These are phyloP conservation scores for Trichoderma hamatum DNA, from an alignment of 2,329 filamentous ascomycete genomes.

Conservation along the genomic window DNA sequence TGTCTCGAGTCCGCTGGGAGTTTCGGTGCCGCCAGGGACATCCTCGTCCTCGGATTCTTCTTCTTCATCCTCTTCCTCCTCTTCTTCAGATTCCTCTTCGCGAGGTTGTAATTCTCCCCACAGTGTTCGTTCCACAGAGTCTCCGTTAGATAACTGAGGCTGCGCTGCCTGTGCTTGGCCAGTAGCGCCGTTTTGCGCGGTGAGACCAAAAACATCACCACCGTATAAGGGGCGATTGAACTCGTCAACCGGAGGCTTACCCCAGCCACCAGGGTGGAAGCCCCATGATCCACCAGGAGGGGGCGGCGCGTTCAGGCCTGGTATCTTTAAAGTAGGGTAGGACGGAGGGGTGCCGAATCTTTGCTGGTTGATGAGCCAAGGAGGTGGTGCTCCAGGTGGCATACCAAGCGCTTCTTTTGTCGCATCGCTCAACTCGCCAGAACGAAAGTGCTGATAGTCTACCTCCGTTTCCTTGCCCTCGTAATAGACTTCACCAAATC, in stretches of 20 bases:
- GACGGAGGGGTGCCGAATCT: slow-evolving; percentile 90
- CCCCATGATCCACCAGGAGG: slow-evolving; percentile 91
- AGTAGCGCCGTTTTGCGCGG: slow-evolving; percentile 47
- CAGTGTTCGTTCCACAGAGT: slow-evolving; percentile 81
- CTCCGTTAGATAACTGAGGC: slow-evolving; percentile 56
- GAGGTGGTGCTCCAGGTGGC: slow-evolving; percentile 87
- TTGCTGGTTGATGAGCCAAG: slow-evolving; percentile 97
- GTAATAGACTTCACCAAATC: slow-evolving; percentile 99
- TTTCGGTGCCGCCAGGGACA: slow-evolving; percentile 69
- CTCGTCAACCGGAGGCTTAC: slow-evolving; percentile 93
- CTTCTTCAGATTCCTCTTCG: slow-evolving; percentile 74
- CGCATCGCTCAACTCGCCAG: slow-evolving; percentile 86
- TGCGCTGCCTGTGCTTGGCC: slow-evolving; percentile 44
- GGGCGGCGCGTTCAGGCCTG: slow-evolving; percentile 90
- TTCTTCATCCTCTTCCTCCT: slow-evolving; percentile 76
- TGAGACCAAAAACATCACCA: slow-evolving; percentile 89
- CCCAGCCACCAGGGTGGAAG: slow-evolving; percentile 92
- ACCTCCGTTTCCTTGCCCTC: slow-evolving; percentile 98
- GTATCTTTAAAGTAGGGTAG: slow-evolving; percentile 93
- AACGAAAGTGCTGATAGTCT: slow-evolving; percentile 84
- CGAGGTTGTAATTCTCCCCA: slow-evolving; percentile 91
- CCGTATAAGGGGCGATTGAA: slow-evolving; percentile 89
- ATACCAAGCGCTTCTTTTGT: slow-evolving; percentile 93
- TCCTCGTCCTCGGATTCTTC: slow-evolving; percentile 68
- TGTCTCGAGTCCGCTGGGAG: slow-evolving; percentile 76